Conservation (phyloP, 352 stramenopile species). For the Globisporangium spiculum region DNA sequence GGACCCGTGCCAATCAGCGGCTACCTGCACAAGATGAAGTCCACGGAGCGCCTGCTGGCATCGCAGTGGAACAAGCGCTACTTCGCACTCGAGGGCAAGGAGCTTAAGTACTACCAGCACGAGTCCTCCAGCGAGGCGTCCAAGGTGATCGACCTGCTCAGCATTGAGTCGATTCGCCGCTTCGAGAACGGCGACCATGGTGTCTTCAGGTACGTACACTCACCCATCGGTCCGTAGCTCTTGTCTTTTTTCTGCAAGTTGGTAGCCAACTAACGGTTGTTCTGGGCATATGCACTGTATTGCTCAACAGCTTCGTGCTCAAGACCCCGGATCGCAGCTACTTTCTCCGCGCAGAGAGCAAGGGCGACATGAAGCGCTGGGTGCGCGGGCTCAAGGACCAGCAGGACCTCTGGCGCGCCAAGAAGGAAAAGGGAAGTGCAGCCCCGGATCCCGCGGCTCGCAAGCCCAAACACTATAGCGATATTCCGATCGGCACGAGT, state of each 20-base stretch:
- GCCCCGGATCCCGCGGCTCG: constrained; percentile 32
- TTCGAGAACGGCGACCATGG: constrained; percentile 85
- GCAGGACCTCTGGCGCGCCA: constrained; percentile 77
- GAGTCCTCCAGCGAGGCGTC: constrained; percentile 56
- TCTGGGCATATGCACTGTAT: not conserved
- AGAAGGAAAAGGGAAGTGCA: constrained; percentile 30
- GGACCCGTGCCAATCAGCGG: constrained; percentile 73
- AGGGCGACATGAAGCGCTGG: constrained; percentile 88
- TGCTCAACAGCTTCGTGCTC: constrained; percentile 58
- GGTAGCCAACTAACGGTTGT: not conserved
- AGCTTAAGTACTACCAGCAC: constrained; percentile 81
- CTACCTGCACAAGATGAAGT: constrained; percentile 86
- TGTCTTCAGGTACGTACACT: constrained; percentile 37
- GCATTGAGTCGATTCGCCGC: constrained; percentile 72
- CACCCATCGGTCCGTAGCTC: not conserved
- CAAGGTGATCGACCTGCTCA: constrained; percentile 70
- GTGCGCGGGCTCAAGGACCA: constrained; percentile 78
- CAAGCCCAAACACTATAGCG: constrained; percentile 77
- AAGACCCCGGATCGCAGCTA: constrained; percentile 76
- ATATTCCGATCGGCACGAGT: constrained; percentile 38
- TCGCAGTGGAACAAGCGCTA: constrained; percentile 83
- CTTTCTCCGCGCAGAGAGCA: constrained; percentile 75
- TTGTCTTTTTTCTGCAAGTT: not conserved
- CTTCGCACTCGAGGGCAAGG: constrained; percentile 68
- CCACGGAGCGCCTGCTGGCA: constrained; percentile 59